These are phyloP conservation scores for Chalciporus piperatus DNA, from an alignment of 768 basidiomycete species.

Conservation along the genomic window DNA sequence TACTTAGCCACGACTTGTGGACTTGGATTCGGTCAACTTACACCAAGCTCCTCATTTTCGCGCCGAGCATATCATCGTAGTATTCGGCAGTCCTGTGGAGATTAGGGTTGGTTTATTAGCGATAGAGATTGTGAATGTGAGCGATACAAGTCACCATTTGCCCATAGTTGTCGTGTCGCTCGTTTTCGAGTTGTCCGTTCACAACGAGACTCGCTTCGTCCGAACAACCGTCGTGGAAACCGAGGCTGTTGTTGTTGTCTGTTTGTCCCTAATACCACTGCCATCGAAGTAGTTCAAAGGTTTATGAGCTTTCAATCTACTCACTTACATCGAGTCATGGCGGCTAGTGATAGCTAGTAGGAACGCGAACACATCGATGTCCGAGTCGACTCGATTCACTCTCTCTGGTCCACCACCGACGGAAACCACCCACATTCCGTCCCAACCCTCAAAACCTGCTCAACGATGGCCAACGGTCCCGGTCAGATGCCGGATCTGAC, in stretches of 20 bases:
- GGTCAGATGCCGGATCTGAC: too few species aligned
- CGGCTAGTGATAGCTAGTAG: too few species aligned
- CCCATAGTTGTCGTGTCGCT: slow-evolving; percentile 47
- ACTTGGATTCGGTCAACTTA: slow-evolving; percentile 31
- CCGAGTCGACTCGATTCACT: too few species aligned
- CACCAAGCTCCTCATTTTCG: slow-evolving; percentile 78
- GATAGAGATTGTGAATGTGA: neutral
- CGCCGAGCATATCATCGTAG: slow-evolving; percentile 67
- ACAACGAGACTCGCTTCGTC: slow-evolving; percentile 28
- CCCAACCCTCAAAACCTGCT: too few species aligned
- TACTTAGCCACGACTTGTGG: slow-evolving; percentile 1
- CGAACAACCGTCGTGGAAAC: slow-evolving; percentile 22
- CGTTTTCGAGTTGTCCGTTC: slow-evolving; percentile 1
- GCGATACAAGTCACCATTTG: slow-evolving; percentile 53
- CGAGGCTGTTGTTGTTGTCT: slow-evolving; percentile 19
- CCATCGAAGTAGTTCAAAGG: too few species aligned
- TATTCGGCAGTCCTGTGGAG: slow-evolving; percentile 63
- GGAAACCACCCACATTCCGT: too few species aligned
- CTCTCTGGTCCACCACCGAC: too few species aligned
- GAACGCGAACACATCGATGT: too few species aligned
- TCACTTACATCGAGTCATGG: too few species aligned
- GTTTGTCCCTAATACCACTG: slow-evolving; percentile 8
- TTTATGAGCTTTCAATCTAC: too few species aligned
- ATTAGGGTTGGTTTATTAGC: neutral
- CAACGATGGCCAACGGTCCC: too few species aligned